These are phyloP conservation scores for Apiotrichum mycotoxinovorans DNA, from an alignment of 1,284 basidiomycete genomes.

Conservation along the genomic window DNA sequence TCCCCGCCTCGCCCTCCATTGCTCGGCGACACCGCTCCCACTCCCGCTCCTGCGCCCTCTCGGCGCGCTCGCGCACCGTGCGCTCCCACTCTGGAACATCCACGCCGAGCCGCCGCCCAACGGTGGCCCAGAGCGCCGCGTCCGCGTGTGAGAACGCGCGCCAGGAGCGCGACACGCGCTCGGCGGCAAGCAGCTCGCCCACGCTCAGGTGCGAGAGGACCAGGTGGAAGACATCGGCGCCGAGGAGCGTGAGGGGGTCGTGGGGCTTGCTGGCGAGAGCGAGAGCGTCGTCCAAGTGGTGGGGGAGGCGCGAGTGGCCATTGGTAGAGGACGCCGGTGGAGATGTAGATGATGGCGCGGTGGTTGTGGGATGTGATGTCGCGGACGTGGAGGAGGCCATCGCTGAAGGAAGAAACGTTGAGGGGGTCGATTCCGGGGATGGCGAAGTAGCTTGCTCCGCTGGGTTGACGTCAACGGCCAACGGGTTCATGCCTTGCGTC, in stretches of 20 bases:
- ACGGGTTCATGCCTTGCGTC: too few species aligned
- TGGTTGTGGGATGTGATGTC: too few species aligned
- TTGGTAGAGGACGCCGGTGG: too few species aligned
- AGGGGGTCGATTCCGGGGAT: too few species aligned
- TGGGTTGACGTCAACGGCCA: too few species aligned
- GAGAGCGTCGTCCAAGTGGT: neutral
- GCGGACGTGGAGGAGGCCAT: neutral
- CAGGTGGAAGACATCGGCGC: conserved; percentile 30
- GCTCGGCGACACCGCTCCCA: neutral
- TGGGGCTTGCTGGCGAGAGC: neutral
- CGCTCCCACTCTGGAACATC: conserved; percentile 12
- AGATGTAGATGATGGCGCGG: too few species aligned
- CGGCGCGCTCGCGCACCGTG: neutral
- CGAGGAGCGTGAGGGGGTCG: conserved; percentile 35
- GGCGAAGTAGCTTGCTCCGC: too few species aligned
- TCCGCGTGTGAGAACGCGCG: conserved; percentile 16
- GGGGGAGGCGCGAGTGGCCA: too few species aligned
- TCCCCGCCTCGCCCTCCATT: too few species aligned
- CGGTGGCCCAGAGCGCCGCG: conserved; percentile 19
- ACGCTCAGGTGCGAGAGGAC: conserved; percentile 28
- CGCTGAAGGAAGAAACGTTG: neutral
- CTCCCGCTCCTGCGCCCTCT: neutral
- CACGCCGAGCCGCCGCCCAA: conserved; percentile 19
- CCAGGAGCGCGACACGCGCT: conserved; percentile 26
- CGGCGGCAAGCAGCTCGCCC: conserved; percentile 13